Evolutionary conservation across 768 basidiomycete species (phyloP).

Genomic region (Suillus spraguei): DNA sequence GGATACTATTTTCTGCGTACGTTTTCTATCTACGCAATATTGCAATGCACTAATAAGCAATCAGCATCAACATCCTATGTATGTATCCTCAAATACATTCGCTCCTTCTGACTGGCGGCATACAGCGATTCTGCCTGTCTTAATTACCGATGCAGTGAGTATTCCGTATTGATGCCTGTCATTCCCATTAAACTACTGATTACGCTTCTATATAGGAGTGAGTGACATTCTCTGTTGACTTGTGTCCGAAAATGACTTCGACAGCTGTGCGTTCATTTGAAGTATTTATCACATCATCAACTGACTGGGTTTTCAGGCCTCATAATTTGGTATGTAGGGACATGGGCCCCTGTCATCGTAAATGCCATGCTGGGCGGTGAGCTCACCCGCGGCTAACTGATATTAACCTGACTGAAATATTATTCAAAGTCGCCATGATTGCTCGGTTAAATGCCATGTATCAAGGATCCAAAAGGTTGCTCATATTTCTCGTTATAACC

Average conservation of each 20-base stretch:
- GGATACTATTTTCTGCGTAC: background rate
- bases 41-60: background rate
- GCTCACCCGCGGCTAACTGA: no score
- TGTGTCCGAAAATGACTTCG: background rate
- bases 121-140: background rate
- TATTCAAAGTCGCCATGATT: no score
- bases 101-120: background rate
- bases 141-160: background rate
- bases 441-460: no score
- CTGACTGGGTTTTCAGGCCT: background rate
- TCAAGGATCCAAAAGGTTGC: no score
- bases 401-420: no score
- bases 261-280: no score
- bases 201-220: background rate
- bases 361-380: background rate
- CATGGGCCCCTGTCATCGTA: background rate
- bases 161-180: background rate
- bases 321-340: background rate
- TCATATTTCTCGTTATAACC: no score
- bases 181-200: background rate
- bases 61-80: background rate
- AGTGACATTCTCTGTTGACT: background rate
- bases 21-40: background rate
- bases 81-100: background rate
- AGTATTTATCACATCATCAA: no score